A percentile compares a stretch with the other conserved stretches of the same genome.
phyloP scores from a whole-genome alignment of 768 basidiomycete species.

The Obba rivulosa region DNA sequence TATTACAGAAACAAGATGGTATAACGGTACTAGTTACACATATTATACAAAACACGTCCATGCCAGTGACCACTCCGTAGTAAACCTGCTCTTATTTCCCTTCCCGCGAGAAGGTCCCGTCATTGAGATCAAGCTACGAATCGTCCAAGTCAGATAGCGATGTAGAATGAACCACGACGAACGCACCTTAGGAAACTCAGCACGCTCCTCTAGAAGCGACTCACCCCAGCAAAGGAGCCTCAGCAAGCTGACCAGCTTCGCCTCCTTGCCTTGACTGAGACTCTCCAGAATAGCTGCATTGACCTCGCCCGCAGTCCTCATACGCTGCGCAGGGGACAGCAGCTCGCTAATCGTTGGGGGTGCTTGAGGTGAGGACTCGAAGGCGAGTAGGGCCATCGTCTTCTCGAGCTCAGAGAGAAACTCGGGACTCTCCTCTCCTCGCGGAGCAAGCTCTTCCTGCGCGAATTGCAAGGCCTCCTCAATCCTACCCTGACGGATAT shows the following conservation, averaged over 20 bases:
- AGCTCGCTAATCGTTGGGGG: conserved; percentile 73
- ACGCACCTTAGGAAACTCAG: conserved; percentile 74
- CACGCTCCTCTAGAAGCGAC: conserved; percentile 65
- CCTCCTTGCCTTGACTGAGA: conserved; percentile 87
- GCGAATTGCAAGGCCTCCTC: conserved; percentile 85
- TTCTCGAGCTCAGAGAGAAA: conserved; percentile 89
- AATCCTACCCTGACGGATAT: conserved; percentile 78
- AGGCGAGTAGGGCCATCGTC: conserved; percentile 90
- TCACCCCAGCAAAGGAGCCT: conserved; percentile 89
- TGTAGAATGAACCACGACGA: neutral
- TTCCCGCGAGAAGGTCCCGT: no score
- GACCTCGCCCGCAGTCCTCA: conserved; percentile 94
- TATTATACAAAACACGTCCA: no score
- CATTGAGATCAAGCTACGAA: no score
- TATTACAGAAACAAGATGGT: no score
- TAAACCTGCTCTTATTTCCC: no score
- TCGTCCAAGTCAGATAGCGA: no score
- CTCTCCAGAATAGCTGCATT: conserved; percentile 94
- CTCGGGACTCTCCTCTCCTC: conserved; percentile 92
- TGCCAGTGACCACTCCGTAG: no score
- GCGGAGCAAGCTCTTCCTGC: conserved; percentile 88
- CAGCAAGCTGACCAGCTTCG: conserved; percentile 79
- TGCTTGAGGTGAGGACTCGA: conserved; percentile 56
- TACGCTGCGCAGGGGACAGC: conserved; percentile 78
- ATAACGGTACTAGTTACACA: no score